Evolutionary conservation across 768 basidiomycete genomes (phyloP).

Genomic region (Psilocybe subaeruginosa): DNA sequence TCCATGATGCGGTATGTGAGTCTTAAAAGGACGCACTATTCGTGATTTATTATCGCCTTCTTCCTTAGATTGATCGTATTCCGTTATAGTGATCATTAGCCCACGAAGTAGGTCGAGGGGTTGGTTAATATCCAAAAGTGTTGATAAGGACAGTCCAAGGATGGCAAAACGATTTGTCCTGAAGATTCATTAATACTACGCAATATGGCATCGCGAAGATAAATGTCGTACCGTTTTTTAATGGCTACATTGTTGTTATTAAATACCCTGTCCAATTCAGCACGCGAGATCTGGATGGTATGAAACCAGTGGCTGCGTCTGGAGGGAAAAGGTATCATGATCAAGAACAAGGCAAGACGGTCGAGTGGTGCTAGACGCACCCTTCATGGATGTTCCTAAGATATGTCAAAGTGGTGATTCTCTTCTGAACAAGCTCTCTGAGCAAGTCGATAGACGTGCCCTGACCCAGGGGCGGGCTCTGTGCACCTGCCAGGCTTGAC

Average conservation of each 20-base stretch:
- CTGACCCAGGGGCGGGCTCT: constrained; percentile 52
- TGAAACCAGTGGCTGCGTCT: constrained; percentile 89
- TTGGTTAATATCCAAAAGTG: constrained; percentile 78
- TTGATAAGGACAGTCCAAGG: constrained; percentile 85
- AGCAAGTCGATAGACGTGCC: constrained; percentile 80
- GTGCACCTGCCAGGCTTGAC: constrained; percentile 35
- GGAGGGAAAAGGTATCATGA: constrained; percentile 12
- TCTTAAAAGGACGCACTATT: constrained; percentile 50
- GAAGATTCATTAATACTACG: constrained; percentile 4
- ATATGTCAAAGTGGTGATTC: constrained; percentile 85
- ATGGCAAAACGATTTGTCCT: constrained; percentile 85
- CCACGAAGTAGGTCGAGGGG: constrained; percentile 81
- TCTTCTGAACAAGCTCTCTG: constrained; percentile 79
- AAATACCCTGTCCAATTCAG: constrained; percentile 77
- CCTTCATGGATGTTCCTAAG: constrained; percentile 86
- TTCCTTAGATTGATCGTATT: constrained; percentile 81
- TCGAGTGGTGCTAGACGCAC: constrained; percentile 35
- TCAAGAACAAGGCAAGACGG: neutral
- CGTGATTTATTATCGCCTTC: constrained; percentile 69
- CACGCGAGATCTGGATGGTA: constrained; percentile 76
- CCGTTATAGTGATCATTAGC: constrained; percentile 68
- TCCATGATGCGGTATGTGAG: neutral
- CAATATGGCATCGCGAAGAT: neutral
- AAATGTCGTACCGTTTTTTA: constrained; percentile 66
- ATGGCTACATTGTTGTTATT: constrained; percentile 60